Base-by-base conservation (phyloP, 1,284 basidiomycete species). In the Sanghuangporus baumii region DNA sequence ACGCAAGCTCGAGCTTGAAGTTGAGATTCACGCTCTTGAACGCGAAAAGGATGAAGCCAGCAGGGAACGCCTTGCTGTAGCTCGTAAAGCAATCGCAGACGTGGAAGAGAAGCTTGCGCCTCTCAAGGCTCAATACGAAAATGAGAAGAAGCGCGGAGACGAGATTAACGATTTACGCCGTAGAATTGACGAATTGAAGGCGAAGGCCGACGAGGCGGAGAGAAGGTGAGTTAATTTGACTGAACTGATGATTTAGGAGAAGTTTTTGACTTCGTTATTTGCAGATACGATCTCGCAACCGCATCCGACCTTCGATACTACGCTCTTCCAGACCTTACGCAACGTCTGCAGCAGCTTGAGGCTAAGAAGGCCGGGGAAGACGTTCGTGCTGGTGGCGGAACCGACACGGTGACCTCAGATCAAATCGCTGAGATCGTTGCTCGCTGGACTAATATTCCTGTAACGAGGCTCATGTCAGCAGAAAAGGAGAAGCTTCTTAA, bases 21-120 rank as follows among this genome's bases (percentile, higher is more conserved):
- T 99, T 43, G 96, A 98, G 73, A 91, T 98, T 36, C 95, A 98
- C 72, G 97, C 96, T 7, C 80, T 98, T 57, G 91, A 98, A 75
- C 84, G 94, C 66, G 93, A 96, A 73, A 97, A 96, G 76, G 96
- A 99, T 68, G 77, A 87, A 11, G 90, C 90, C 2, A 94, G 92
- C 70, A 94, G 94, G 75, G 93, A 95, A 68, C 87, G 94, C 43
- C 82, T 98, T n/a, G 82, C 82, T 48, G 70, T 79, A 16, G 91
- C 93, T 23, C 85, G 85, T 68, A 94, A 92, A 74, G 84, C 88
- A 12, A 89, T 97, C 67, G 87, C 92, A 4, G 86, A 91, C 58
- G 85, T 98, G 58, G 93, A 97, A 43, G 96, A 98, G 67, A 78
- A 95, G 71, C 84, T 99, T n/a, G 82, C 82, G 43, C 96, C 97